Evolutionary conservation across 2,329 filamentous ascomycete genomes (phyloP).

Genomic region (Diaporthe caulivora): DNA sequence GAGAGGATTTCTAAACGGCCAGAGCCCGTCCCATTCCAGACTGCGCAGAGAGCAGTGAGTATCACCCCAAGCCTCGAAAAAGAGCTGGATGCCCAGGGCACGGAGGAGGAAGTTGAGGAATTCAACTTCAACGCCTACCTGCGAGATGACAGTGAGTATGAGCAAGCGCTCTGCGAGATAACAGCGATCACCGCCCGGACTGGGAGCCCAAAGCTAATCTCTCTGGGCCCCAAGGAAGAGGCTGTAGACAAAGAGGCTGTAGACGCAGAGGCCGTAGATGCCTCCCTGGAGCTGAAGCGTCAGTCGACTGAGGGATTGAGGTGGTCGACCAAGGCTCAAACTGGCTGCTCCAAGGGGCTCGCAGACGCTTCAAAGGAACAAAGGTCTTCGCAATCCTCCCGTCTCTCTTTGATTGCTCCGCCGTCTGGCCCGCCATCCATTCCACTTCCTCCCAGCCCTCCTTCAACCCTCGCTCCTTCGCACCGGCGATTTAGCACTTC

Average conservation of each 20-base stretch:
- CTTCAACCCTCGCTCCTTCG: background rate
- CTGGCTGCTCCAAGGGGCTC: background rate
- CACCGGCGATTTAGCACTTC: too few relatives aligned
- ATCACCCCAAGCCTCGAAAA: background rate
- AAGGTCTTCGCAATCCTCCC: background rate
- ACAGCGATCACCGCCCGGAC: background rate
- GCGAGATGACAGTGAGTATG: background rate
- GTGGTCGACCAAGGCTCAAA: constrained; percentile 16
- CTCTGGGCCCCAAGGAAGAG: background rate
- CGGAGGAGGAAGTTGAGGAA: background rate
- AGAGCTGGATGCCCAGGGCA: background rate
- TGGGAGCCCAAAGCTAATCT: background rate
- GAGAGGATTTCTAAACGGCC: background rate
- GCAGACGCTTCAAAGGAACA: background rate
- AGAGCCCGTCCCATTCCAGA: background rate
- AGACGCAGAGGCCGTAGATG: background rate
- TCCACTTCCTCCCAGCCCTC: constrained; percentile 14
- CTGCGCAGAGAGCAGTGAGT: background rate
- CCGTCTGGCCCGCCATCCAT: background rate
- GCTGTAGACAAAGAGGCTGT: background rate
- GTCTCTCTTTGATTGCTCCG: constrained; percentile 11
- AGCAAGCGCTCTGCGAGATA: constrained; percentile 1
- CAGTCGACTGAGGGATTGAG: background rate
- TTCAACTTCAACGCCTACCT: background rate
- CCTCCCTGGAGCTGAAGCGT: background rate